Percentiles rank a stretch among this genome's conserved stretches.
These are phyloP conservation scores for Cladosporium colombiae DNA, from an alignment of 2,329 filamentous ascomycete genomes.

Conservation along the genomic window DNA sequence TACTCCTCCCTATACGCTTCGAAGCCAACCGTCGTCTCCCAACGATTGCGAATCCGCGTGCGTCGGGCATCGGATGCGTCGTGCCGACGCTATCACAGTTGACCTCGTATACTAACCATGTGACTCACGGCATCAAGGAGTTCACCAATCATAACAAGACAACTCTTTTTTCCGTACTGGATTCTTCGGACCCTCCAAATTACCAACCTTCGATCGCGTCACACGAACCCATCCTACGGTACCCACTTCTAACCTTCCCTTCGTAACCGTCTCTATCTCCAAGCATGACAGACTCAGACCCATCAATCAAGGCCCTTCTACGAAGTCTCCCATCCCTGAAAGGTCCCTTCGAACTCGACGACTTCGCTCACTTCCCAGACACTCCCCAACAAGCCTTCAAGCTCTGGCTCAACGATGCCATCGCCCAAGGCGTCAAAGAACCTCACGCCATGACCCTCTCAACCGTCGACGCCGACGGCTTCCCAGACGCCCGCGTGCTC, in stretches of 20 bases:
- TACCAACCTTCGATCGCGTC: background rate
- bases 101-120: background rate
- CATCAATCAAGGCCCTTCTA: background rate
- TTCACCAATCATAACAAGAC: background rate
- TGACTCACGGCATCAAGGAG: background rate
- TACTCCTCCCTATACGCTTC: too few relatives aligned
- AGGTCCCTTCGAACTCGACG: background rate
- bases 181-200: background rate
- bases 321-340: background rate
- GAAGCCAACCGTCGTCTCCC: too few relatives aligned
- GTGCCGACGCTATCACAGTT: background rate
- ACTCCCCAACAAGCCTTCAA: background rate
- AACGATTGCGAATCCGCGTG: background rate
- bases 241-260: background rate
- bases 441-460: slow-evolving; percentile 3
- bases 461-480: background rate
- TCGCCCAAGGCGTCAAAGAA: background rate
- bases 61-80: background rate
- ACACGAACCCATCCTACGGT: background rate
- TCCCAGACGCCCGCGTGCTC: background rate
- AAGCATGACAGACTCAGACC: background rate
- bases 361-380: background rate
- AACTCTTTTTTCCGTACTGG: background rate
- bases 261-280: background rate
- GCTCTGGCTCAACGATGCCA: background rate